These are phyloP conservation scores for Pisolithus sp. DNA, from an alignment of 768 basidiomycete species.

Conservation along the genomic window DNA sequence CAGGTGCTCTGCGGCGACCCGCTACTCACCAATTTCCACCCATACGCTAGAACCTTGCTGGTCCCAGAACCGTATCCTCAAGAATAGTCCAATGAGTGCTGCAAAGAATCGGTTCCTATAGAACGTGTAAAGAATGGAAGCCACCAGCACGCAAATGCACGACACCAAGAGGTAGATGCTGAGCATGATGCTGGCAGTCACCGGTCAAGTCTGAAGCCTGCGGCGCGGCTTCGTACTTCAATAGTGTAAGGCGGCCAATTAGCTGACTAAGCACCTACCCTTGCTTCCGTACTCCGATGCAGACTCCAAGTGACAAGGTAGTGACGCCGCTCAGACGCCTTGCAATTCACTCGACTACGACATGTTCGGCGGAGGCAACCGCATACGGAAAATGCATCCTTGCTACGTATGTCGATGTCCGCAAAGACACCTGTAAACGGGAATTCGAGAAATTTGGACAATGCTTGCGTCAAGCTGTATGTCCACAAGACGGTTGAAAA, in stretches of 20 bases:
- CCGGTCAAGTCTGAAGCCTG: background rate
- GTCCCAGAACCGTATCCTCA: slow-evolving; percentile 78
- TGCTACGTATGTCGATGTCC: slow-evolving; percentile 75
- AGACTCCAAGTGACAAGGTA: slow-evolving; percentile 21
- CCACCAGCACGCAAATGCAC: slow-evolving; percentile 50
- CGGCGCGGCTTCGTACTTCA: background rate
- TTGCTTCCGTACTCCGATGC: slow-evolving; percentile 6
- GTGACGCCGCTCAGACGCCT: slow-evolving; percentile 52
- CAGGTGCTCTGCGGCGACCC: background rate
- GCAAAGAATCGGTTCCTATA: slow-evolving; percentile 88
- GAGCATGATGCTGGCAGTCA: slow-evolving; percentile 39
- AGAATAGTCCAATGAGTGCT: slow-evolving; percentile 51
- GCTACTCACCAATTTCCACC: slow-evolving; percentile 67
- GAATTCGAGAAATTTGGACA: slow-evolving; percentile 82
- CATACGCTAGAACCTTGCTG: slow-evolving; percentile 70
- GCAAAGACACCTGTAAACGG: slow-evolving; percentile 73
- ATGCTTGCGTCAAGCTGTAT: slow-evolving; percentile 75
- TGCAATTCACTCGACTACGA: slow-evolving; percentile 65
- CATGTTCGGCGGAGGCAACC: slow-evolving; percentile 65
- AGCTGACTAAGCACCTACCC: background rate
- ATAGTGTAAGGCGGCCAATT: background rate
- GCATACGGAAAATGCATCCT: slow-evolving; percentile 87
- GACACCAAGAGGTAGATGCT: slow-evolving; percentile 54
- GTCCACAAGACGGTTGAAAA: slow-evolving; percentile 26
- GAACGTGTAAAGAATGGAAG: slow-evolving; percentile 72